These are phyloP conservation scores for Penicillium sp. DNA, from an alignment of 2,329 filamentous ascomycete species.

Conservation along the genomic window DNA sequence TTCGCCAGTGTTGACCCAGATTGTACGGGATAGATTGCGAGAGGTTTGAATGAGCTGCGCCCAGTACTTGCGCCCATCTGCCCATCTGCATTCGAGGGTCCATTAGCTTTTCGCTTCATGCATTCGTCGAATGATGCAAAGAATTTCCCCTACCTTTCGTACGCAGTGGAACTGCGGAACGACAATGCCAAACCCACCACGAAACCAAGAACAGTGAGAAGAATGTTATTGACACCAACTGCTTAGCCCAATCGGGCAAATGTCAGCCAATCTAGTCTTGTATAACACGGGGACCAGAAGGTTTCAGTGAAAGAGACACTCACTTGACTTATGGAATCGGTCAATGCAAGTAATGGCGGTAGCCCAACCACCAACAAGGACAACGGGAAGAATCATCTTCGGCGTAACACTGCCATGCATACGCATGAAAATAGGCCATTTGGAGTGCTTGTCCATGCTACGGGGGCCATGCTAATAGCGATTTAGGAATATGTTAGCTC, in stretches of 20 bases:
- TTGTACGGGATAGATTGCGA: slow-evolving; percentile 66
- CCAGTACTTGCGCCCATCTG: slow-evolving; percentile 67
- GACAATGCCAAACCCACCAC: slow-evolving; percentile 78
- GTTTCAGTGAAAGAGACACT: slow-evolving; percentile 17
- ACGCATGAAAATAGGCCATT: slow-evolving; percentile 74
- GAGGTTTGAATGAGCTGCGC: slow-evolving; percentile 59
- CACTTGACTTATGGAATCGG: slow-evolving; percentile 42
- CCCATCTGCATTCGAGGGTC: slow-evolving; percentile 46
- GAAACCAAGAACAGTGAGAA: slow-evolving; percentile 79
- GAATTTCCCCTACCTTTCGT: slow-evolving; percentile 60
- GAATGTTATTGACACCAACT: slow-evolving; percentile 65
- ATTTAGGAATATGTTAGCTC: not conserved
- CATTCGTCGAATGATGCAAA: not conserved
- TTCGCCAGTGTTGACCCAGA: slow-evolving; percentile 78
- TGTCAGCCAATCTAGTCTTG: not conserved
- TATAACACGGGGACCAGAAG: not conserved
- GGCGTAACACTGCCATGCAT: slow-evolving; percentile 76
- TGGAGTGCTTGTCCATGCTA: slow-evolving; percentile 73
- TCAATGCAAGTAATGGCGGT: slow-evolving; percentile 65
- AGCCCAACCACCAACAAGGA: slow-evolving; percentile 66
- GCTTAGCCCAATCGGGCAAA: slow-evolving; percentile 13
- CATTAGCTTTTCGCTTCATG: not conserved
- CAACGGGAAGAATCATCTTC: slow-evolving; percentile 71
- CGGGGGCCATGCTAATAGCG: slow-evolving; percentile 54
- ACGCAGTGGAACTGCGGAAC: slow-evolving; percentile 76